These are phyloP conservation scores for Nemania abortiva DNA, from an alignment of 2,329 filamentous ascomycete species.

Conservation along the genomic window DNA sequence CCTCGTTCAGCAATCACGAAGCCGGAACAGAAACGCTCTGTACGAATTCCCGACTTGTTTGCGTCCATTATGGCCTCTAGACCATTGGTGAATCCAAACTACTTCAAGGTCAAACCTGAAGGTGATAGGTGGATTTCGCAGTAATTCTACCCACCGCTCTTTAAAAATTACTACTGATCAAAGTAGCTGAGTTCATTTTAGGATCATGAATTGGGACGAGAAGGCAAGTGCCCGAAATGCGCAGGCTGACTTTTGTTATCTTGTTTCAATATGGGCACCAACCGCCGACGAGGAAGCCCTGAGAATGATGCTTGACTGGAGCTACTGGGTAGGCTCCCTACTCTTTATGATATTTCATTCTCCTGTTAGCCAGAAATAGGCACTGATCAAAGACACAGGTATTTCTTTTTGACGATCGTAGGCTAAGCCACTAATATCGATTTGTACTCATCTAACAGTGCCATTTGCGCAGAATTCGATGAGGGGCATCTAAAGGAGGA, in stretches of 20 bases:
- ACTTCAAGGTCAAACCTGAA: constrained; percentile 42
- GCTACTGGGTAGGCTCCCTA: constrained; percentile 48
- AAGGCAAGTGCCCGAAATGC: too few relatives aligned
- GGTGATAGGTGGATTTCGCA: constrained; percentile 48
- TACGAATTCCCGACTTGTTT: constrained; percentile 50
- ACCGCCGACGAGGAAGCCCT: constrained; percentile 44
- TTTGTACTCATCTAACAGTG: not conserved
- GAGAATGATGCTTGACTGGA: constrained; percentile 48
- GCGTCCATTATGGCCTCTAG: constrained; percentile 47
- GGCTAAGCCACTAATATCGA: not conserved
- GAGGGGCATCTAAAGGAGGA: constrained; percentile 49
- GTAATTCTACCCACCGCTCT: constrained; percentile 31
- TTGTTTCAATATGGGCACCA: constrained; percentile 44
- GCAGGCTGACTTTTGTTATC: constrained; percentile 43
- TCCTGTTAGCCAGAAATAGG: not conserved
- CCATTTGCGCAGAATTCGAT: constrained; percentile 45
- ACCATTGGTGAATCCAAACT: constrained; percentile 44
- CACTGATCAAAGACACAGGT: not conserved
- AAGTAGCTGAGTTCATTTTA: constrained; percentile 36
- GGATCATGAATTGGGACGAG: constrained; percentile 34
- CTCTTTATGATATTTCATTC: too few relatives aligned
- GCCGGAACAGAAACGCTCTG: too few relatives aligned
- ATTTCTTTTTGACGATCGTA: constrained; percentile 41
- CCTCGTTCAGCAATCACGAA: too few relatives aligned
- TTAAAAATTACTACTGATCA: not conserved